These are phyloP conservation scores for Gypsophila paniculata DNA, from an alignment of 179 eudicot species.

Conservation along the genomic window DNA sequence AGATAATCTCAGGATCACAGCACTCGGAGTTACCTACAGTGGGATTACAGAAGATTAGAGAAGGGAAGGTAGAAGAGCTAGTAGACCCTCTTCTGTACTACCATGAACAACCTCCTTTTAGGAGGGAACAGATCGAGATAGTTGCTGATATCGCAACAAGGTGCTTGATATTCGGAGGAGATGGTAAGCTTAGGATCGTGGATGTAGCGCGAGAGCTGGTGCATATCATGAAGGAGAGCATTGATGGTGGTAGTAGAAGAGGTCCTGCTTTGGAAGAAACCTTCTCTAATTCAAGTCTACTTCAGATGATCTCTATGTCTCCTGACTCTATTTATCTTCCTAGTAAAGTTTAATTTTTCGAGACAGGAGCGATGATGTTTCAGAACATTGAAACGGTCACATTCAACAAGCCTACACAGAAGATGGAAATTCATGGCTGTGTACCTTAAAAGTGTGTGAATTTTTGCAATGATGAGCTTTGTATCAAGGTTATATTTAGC, in stretches of 20 bases:
- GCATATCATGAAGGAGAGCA: conserved; percentile 43
- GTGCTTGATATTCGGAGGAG: conserved; percentile 67
- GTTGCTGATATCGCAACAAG: conserved; percentile 71
- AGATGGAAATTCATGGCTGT: neutral
- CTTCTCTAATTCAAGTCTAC: conserved; percentile 78
- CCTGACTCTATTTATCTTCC: conserved; percentile 73
- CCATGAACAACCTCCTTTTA: conserved; percentile 53
- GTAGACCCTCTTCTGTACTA: conserved; percentile 64
- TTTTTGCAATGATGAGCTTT: conserved; percentile 3
- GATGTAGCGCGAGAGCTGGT: conserved; percentile 66
- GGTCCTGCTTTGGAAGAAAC: conserved; percentile 66
- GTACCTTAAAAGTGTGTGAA: neutral
- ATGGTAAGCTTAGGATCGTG: conserved; percentile 53
- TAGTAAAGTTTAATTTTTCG: conserved; percentile 13
- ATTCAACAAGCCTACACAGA: neutral
- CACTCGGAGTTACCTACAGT: conserved; percentile 30
- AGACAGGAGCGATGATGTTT: neutral
- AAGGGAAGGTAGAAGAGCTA: conserved; percentile 66
- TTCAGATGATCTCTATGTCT: conserved; percentile 86
- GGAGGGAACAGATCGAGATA: conserved; percentile 59
- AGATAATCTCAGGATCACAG: conserved; percentile 55
- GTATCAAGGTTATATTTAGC: neutral
- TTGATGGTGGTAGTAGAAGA: conserved; percentile 45
- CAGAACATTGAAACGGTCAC: no score
- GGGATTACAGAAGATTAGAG: conserved; percentile 53